Conservation (phyloP, 2,329 filamentous ascomycete genomes). For the Plenodomus tracheiphilus region DNA sequence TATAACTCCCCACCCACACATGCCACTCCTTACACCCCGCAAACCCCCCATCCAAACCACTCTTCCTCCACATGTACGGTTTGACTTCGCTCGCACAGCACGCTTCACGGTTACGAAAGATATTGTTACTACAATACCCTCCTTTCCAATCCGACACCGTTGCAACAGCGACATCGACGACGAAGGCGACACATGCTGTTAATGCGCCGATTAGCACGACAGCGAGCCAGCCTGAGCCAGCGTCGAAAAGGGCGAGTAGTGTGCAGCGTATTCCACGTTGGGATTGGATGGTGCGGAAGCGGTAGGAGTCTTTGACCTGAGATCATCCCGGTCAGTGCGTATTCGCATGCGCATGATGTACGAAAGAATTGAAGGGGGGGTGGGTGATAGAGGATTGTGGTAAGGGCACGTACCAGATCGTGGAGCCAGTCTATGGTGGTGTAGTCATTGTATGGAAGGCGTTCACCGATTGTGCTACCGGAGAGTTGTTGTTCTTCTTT, state of each 20-base stretch:
- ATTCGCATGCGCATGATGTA: not conserved
- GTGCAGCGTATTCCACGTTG: constrained; percentile 49
- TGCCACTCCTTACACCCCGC: constrained; percentile 49
- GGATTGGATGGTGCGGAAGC: constrained; percentile 52
- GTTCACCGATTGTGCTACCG: constrained; percentile 55
- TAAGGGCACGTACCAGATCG: constrained; percentile 51
- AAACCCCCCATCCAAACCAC: constrained; percentile 35
- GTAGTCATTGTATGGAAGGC: constrained; percentile 64
- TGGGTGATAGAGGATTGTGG: not conserved
- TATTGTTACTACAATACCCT: constrained; percentile 56
- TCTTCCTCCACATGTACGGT: not conserved
- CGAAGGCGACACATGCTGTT: constrained; percentile 59
- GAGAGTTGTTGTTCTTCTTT: constrained; percentile 55
- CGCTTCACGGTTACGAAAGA: constrained; percentile 52
- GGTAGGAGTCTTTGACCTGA: constrained; percentile 61
- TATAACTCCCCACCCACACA: constrained; percentile 50
- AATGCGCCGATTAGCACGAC: constrained; percentile 58
- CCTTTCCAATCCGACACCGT: constrained; percentile 61
- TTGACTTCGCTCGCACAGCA: constrained; percentile 51
- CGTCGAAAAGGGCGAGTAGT: constrained; percentile 51
- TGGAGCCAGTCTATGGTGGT: constrained; percentile 66
- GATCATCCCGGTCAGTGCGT: constrained; percentile 2
- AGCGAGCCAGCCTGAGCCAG: constrained; percentile 60
- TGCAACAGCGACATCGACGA: constrained; percentile 59
- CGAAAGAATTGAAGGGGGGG: not conserved